Base-by-base conservation (phyloP, 2,329 filamentous ascomycete genomes). In the Lachnellula willkommii region DNA sequence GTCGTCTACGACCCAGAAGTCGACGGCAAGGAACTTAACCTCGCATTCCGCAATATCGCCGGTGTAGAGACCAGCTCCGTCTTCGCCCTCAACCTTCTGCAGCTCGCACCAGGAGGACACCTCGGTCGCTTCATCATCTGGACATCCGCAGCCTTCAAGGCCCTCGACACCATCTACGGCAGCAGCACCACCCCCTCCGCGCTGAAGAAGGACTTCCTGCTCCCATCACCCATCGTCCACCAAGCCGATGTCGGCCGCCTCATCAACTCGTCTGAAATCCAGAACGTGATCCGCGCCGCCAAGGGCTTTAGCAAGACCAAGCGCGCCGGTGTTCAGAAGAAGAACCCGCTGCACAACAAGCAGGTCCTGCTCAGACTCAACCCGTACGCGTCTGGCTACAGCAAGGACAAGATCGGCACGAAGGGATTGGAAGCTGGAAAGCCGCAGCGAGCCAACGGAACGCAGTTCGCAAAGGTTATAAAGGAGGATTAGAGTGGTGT, bases 281-380 rank as follows among this genome's bases (percentile, higher is more conserved):
- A 99, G 87, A 89, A 87, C 77, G 93, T 96, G 58, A 85, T 99
- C 72, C 87, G 89, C 70, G 90, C 88, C 61, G 90, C 92, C 77
- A 94, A 92, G 83, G 94, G 94, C 70, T 85, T 88, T 69, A 85
- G 90, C 73, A 79, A 85, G 73, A 95, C 91, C 78, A 96, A 96
- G 86, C 90, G 94, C 73, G 79, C 82, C 68, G 79, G 83, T 72
- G 90, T 96, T 68, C 93, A 96, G 85, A 99, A 99, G 91, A 97
- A 97, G 92, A 99, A 99, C 85, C 94, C 94, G 72, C 91, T 99
- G 69, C 83, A 82, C 79, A 99, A 99, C 89, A 95, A 91, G 86
- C 94, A 97, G 84, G 88, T 99, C 68, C 85, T 96, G 78, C 89
- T 99, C 74, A 89, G 94, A 72, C 89, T 99, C 77, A 99, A 99